Base-by-base conservation (phyloP, 352 stramenopile genomes). In the Pythium myriotylum region DNA sequence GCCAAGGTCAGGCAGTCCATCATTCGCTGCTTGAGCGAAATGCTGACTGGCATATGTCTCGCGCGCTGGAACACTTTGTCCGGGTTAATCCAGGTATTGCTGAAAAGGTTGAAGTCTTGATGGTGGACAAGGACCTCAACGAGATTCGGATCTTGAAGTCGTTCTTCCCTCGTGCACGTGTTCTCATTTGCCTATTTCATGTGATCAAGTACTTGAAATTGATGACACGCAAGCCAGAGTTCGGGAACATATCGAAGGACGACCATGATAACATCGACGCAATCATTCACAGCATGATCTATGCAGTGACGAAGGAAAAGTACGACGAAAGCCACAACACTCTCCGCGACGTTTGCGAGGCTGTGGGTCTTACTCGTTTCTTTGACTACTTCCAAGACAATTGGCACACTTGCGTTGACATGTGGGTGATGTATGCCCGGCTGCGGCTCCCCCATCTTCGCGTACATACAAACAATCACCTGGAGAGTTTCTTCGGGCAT, bases 41-140 rank as follows among this genome's bases (percentile, higher is more conserved):
- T 14, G 42, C 43, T 1, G 64, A 72, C 19, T 76, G 59, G 56
- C 59, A 70, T 16, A 73, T 70, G 54, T 20, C 24, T 2, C 20
- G 32, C 1, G 43, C 56, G 14, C 2, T 70, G 1, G 27, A 58
- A 1, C 61, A 76, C 35, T 76, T 76, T 29, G 55, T 57, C 32
- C 54, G 55, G 0, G 48, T 54, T 0, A 24, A 76, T 19, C 45
- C 64, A 3, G 59, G 65, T 3, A 2, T 24, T 1, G 3, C 16
- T 0, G 40, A 67, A 22, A 33, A 65, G 14, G 3, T 72, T 5
- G 3, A 59, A 5, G 60, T 70, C 2, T 59, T 76, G 4, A 64
- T 76, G 12, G 59, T 70, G 0, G 59, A 76, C 53, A 73, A 76
- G 47, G 51, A 76, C 32, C 37, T 74, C 19, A 67, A 68, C 9